Evolutionary conservation across 2,329 filamentous ascomycete genomes (phyloP), one percentile per base, ranked within the genome.

Genomic region (Penicillium sp.): DNA sequence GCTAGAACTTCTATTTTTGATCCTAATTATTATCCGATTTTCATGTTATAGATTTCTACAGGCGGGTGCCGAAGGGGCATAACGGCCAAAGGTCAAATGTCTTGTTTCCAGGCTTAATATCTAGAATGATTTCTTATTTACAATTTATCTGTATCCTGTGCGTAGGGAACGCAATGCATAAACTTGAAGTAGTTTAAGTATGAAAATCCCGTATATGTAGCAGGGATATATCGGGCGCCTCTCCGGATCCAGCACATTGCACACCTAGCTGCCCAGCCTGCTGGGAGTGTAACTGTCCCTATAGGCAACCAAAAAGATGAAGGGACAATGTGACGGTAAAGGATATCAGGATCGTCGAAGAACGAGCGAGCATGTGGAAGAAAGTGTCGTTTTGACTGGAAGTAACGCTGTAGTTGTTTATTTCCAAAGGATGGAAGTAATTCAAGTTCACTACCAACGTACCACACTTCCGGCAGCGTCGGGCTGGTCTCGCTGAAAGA

Each of bases 171-270:
- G 20, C 48, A 49, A 24, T 35, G 44, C 34, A 52, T 44, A 35
- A 61, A 60, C 26, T 61, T 61, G n/a, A 59, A 40, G 18, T 61
- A 64, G 16, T 64, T 56, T 48, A 58, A 35, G 18, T 32, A 62
- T 4, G 60, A 53, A 24, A 61, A 22, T 7, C 58, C 60, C 2
- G 61, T 58, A 13, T 59, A 56, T 4, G 58, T 61, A n/a, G 61
- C 58, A 9, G 61, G 60, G 26, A 64, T 54, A 57, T 61, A 64
- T 5, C 46, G 39, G 1, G 60, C 61, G 11, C 61, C 61, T 8
- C 61, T 54, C 13, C 55, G 60, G 35, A 64, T 60, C 61, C 61
- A 64, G 55, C 58, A 64, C 55, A 64, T 59, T 16, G 52, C 34
- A 2, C 53, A 45, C n/a, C 43, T 24, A 10, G 55, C 60, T 4